Evolutionary conservation across 2,329 filamentous ascomycete species (phyloP), one percentile per base, ranked within the genome.

Genomic region (Trichophyton mentagrophytes): DNA sequence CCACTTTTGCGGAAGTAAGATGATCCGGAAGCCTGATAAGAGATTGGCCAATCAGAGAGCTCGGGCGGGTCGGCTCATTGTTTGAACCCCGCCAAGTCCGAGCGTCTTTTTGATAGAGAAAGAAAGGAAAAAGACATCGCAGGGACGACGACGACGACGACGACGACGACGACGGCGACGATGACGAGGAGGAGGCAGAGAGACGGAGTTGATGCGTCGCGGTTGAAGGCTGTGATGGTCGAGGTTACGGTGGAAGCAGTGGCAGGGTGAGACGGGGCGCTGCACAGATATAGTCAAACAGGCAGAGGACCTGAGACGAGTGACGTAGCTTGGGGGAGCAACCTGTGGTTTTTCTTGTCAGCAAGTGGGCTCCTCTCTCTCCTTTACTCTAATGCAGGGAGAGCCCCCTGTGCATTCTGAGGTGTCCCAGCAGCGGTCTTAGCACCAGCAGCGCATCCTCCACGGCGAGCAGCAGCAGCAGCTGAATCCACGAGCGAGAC

Each of bases 11-110:
- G 51, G 51, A 20, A 20, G 15, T 33, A 55, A 36, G 51, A 55
- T 55, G 27, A 55, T 55, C 51, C 51, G 51, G 9, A 55, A 55
- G 27, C 13, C 51, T 33, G 51, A 55, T 55, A 55, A 55, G 51
- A 25, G 17, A 9, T 6, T 8, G 11, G n/a, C 51, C 51, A 55
- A 55, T 55, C 13, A 55, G 27, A 27, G 51, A 55, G 51, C 51
- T 55, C 27, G 8, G 22, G 11, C 27, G 51, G 27, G 51, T 27
- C 51, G 20, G 51, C 17, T 27, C 51, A 55, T 55, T 55, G 15
- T 55, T 36, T 36, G 51, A 38, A 38, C 51, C 51, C 51, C 51
- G 51, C 51, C 51, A 36, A n/a, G 40, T 44, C 40, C 40, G 40
- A 44, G 40, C 40, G 40, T 44, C 40, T 38, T 38, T 38, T 38